Conservation (phyloP, 768 basidiomycete species). For the Scleroderma bovista region DNA sequence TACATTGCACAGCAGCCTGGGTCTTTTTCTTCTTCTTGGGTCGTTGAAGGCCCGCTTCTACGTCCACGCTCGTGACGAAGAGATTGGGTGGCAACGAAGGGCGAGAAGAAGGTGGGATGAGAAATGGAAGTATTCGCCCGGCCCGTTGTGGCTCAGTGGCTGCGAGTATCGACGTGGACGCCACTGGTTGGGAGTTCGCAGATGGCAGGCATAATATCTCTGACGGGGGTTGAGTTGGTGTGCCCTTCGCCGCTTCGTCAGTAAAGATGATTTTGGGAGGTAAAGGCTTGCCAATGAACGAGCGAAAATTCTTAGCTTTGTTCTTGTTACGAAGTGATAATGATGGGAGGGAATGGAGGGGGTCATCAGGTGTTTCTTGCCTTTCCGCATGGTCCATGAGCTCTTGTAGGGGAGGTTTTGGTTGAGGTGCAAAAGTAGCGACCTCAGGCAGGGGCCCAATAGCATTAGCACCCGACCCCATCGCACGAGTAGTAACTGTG, state of each 20-base stretch:
- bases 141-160: neutral
- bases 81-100: slow-evolving; percentile 52
- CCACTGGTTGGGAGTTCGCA: neutral
- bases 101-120: slow-evolving; percentile 64
- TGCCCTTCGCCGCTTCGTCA: slow-evolving; percentile 1
- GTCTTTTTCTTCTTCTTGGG: slow-evolving; percentile 34
- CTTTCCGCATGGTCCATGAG: too few relatives aligned
- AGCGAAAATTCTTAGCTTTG: slow-evolving; percentile 64
- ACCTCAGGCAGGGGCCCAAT: slow-evolving; percentile 7
- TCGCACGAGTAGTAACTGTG: slow-evolving; percentile 9
- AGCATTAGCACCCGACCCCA: slow-evolving; percentile 38
- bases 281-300: slow-evolving; percentile 38
- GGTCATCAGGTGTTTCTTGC: neutral
- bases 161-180: neutral
- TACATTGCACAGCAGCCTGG: slow-evolving; percentile 29
- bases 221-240: neutral
- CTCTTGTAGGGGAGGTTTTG: too few relatives aligned
- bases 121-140: slow-evolving; percentile 22
- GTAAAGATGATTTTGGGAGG: slow-evolving; percentile 53
- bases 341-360: slow-evolving; percentile 26
- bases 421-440: too few relatives aligned
- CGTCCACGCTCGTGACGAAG: slow-evolving; percentile 69
- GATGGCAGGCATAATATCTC: neutral
- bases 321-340: slow-evolving; percentile 66
- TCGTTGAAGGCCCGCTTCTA: slow-evolving; percentile 41